phyloP scores from a whole-genome alignment of 78 protist species.

The Dictyostelium brefeldianum region DNA sequence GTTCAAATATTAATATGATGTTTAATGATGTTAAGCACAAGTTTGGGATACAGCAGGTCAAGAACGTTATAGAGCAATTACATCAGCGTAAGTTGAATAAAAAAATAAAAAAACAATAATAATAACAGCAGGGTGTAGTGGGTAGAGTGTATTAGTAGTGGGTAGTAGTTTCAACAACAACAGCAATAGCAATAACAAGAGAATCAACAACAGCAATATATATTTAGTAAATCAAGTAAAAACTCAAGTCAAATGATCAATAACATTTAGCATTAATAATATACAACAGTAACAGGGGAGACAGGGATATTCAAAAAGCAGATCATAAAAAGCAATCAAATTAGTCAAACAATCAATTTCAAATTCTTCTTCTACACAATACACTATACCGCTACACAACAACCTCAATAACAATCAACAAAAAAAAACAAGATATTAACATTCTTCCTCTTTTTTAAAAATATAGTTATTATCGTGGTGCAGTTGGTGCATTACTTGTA shows the following conservation, averaged over 20 bases:
- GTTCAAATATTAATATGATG: no score
- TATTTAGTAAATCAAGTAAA: background rate
- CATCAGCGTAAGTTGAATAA: constrained; percentile 80
- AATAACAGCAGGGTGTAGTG: no score
- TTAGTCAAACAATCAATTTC: no score
- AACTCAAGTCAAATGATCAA: background rate
- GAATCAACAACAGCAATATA: background rate
- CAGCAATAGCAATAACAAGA: background rate
- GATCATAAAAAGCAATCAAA: no score
- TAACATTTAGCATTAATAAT: no score
- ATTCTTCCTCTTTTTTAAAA: background rate
- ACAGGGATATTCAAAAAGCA: no score
- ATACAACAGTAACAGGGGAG: no score
- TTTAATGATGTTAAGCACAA: no score
- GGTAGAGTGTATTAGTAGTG: no score
- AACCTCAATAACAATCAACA: background rate
- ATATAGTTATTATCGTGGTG: constrained; percentile 94
- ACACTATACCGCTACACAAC: background rate
- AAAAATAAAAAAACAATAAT: no score
- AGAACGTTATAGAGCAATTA: constrained; percentile 88
- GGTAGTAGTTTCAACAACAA: no score
- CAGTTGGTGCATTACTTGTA: constrained; percentile 95
- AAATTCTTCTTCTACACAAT: no score
- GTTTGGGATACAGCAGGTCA: constrained; percentile 87
- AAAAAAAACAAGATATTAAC: background rate